Percentiles rank a stretch among this genome's conserved stretches.
phyloP scores from a whole-genome alignment of 176 grass and related monocot genomes.

The Microstegium vimineum region DNA sequence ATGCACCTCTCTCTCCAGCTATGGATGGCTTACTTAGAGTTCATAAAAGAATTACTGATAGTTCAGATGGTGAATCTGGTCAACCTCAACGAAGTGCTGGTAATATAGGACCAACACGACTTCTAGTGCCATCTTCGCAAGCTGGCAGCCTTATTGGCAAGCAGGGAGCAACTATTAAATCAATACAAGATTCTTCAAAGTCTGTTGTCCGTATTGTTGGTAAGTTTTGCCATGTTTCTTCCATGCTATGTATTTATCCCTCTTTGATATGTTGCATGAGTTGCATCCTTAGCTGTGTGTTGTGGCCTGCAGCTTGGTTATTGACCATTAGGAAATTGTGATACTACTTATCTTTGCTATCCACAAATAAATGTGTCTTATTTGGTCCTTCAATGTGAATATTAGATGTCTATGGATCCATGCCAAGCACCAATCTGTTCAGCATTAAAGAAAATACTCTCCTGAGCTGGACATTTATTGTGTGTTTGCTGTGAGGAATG shows the following conservation, averaged over 20 bases:
- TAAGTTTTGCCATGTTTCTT: conserved; percentile 34
- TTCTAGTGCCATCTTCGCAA: conserved; percentile 84
- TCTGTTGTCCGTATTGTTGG: conserved; percentile 64
- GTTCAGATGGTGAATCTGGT: conserved; percentile 62
- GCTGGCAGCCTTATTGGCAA: conserved; percentile 93
- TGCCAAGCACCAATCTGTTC: neutral
- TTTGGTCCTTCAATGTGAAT: too few relatives aligned
- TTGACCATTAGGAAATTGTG: too few relatives aligned
- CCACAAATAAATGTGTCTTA: too few relatives aligned
- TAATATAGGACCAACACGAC: conserved; percentile 57
- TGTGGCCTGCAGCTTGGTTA: neutral
- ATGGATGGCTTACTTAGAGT: conserved; percentile 86
- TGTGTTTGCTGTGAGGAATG: too few relatives aligned
- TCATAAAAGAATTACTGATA: conserved; percentile 75
- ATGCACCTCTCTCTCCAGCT: conserved; percentile 64
- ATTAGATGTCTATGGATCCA: too few relatives aligned
- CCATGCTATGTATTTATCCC: neutral
- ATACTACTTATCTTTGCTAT: too few relatives aligned
- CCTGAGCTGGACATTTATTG: neutral
- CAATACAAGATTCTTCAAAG: conserved; percentile 81
- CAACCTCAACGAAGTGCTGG: conserved; percentile 50
- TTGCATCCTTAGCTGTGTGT: neutral
- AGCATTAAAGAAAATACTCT: neutral
- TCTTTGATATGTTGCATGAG: conserved; percentile 19
- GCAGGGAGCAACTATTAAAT: conserved; percentile 89